Evolutionary conservation across 805 yeast genomes (phyloP), one percentile per base, ranked within the genome.

Genomic region (Candida sonorensis): DNA sequence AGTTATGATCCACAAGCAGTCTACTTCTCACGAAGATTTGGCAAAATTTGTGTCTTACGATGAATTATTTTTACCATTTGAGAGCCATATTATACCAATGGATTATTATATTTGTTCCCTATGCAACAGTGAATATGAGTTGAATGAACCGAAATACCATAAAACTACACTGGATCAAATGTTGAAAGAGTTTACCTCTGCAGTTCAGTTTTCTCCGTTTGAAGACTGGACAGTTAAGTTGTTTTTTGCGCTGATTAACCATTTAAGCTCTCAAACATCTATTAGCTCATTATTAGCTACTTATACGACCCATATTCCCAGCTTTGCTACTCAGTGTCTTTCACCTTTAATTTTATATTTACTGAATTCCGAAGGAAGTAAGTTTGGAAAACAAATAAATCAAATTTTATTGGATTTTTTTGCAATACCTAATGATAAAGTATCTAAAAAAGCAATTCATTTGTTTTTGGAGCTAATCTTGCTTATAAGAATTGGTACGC

Each of bases 401-500:
- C 23, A 26, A 10, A 29, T 58, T 45, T 34, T 62, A 3, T 31
- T 30, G 4, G 36, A 39, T 9, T 46, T 55, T 23, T 49, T 59
- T 31, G 27, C 41, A 0, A 25, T 38, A 7, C 50, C 47, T 10
- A 25, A 33, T 5, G 8, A 21, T 2, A 17, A 16, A 2, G 2
- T 42, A 0, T 23, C 51, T 0, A 27, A 12, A 2, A 47, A 46
- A 2, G 36, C 49, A 1, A 36, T 44, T 18, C 34, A 40, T 7
- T 22, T 51, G 6, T 48, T 62, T 30, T 32, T 59, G 12, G 59
- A 60, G 27, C 28, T 59, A 13, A 51, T 50, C 11, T 30, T 70
- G 5, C 36, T 57, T 4, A 44, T 72, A 4, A 50, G 78, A 32
- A 45, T 62, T 6, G 75, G 69, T 2, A 55, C 64, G 0, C 59